A percentile compares a stretch with the other conserved stretches of the same genome.
Conservation (phyloP, 176 grass and related monocot species). For the Sorghum bicolor region DNA sequence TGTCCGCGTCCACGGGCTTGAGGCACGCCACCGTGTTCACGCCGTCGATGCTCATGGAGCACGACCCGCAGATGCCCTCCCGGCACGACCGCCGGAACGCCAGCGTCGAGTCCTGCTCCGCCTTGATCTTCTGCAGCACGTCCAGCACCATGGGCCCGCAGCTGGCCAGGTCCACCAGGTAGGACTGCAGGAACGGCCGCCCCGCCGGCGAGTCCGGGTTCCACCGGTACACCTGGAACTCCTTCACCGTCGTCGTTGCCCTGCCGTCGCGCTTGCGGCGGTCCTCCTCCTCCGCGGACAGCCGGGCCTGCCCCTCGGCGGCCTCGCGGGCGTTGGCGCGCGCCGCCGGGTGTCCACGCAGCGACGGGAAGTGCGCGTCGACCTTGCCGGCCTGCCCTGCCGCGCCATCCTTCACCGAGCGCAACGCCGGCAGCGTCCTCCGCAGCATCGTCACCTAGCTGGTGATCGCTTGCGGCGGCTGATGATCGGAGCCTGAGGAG, state of each 20-base stretch:
- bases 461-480: neutral
- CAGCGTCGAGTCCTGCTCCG: conserved; percentile 59
- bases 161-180: conserved; percentile 51
- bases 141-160: conserved; percentile 76
- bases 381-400: conserved; percentile 6
- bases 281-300: conserved; percentile 7
- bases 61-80: conserved; percentile 75
- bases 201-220: conserved; percentile 47
- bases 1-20: conserved; percentile 48
- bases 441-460: neutral
- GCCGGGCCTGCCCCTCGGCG: conserved; percentile 30
- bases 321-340: conserved; percentile 41
- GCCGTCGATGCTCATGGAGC: conserved; percentile 79
- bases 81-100: conserved; percentile 69
- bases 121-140: conserved; percentile 76
- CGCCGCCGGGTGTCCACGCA: conserved; percentile 45
- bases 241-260: conserved; percentile 32
- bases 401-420: conserved; percentile 47
- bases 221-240: conserved; percentile 79
- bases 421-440: conserved; percentile 37
- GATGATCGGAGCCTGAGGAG: neutral
- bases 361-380: conserved; percentile 47
- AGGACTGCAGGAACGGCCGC: conserved; percentile 64
- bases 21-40: conserved; percentile 73
- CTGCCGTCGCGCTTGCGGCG: neutral